Percentiles rank a stretch among this genome's conserved stretches.
These are phyloP conservation scores for Saturnispora sanitii DNA, from an alignment of 805 yeast genomes.

Conservation along the genomic window DNA sequence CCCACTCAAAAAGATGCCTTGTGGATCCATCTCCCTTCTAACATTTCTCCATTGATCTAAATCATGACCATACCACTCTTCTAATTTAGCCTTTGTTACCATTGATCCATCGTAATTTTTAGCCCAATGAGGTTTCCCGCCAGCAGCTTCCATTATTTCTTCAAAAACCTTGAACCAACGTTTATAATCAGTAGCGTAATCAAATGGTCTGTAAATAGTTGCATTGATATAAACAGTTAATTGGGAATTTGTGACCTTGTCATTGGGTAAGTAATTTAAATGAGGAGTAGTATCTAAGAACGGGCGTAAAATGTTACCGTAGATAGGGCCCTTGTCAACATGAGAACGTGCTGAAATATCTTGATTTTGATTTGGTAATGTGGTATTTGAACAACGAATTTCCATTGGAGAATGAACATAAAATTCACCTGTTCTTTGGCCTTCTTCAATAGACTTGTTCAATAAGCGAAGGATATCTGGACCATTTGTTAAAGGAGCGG, in stretches of 20 bases:
- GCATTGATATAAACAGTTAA: constrained; percentile 84
- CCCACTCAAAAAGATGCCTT: constrained; percentile 70
- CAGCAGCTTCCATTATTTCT: constrained; percentile 60
- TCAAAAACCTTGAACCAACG: constrained; percentile 85
- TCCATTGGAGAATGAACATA: constrained; percentile 94
- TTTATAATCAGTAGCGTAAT: constrained; percentile 57
- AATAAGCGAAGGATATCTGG: constrained; percentile 59
- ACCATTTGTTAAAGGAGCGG: constrained; percentile 78
- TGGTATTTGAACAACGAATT: constrained; percentile 85
- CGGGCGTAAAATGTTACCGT: constrained; percentile 78
- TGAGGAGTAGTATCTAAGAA: constrained; percentile 71
- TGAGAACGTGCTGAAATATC: constrained; percentile 43
- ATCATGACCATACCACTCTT: constrained; percentile 73
- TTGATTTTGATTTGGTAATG: constrained; percentile 34
- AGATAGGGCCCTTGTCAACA: constrained; percentile 65
- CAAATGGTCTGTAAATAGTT: constrained; percentile 93
- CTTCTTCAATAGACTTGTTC: constrained; percentile 49
- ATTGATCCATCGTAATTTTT: constrained; percentile 84
- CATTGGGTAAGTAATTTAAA: constrained; percentile 45
- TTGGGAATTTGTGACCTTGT: constrained; percentile 57
- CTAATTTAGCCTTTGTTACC: constrained; percentile 62
- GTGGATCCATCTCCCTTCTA: constrained; percentile 66
- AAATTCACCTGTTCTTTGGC: constrained; percentile 50
- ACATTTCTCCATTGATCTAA: constrained; percentile 50
- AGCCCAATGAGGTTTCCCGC: constrained; percentile 98